Conservation (phyloP, 2,329 filamentous ascomycete species). For the Colletotrichum graminicola region DNA sequence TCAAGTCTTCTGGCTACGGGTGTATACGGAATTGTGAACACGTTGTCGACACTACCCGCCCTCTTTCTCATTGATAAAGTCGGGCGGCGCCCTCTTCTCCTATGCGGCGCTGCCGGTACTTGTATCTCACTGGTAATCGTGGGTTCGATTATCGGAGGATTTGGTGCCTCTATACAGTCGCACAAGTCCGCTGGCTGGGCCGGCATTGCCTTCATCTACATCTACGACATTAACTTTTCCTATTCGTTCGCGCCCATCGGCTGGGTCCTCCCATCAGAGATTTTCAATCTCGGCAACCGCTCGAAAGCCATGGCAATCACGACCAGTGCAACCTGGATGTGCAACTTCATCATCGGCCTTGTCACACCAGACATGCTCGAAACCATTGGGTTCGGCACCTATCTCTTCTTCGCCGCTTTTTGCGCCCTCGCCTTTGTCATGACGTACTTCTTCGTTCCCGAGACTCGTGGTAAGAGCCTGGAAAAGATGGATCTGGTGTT, state of each 20-base stretch:
- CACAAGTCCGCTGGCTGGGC: slow-evolving; percentile 68
- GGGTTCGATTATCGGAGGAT: neutral
- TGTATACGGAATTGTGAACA: neutral
- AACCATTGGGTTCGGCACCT: slow-evolving; percentile 64
- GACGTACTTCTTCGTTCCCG: slow-evolving; percentile 67
- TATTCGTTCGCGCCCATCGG: slow-evolving; percentile 58
- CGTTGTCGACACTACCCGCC: neutral
- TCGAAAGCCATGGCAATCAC: slow-evolving; percentile 72
- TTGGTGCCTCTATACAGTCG: slow-evolving; percentile 57
- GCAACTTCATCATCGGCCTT: slow-evolving; percentile 54
- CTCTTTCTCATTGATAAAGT: neutral
- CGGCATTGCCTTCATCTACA: slow-evolving; percentile 67
- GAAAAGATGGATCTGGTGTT: slow-evolving; percentile 66
- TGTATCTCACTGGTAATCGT: neutral
- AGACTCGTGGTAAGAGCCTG: slow-evolving; percentile 66
- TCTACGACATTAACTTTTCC: slow-evolving; percentile 61
- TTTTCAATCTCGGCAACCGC: slow-evolving; percentile 69
- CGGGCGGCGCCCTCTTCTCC: neutral
- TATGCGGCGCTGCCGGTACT: neutral
- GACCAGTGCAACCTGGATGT: slow-evolving; percentile 69
- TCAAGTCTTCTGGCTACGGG: neutral
- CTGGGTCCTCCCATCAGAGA: slow-evolving; percentile 69
- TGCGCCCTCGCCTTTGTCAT: slow-evolving; percentile 61
- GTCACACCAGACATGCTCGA: slow-evolving; percentile 69
- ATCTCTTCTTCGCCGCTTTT: slow-evolving; percentile 71